Percentiles rank a stretch among this genome's conserved stretches.
phyloP scores from a whole-genome alignment of 2,329 filamentous ascomycete genomes.

The Fusarium solani-melongenae region DNA sequence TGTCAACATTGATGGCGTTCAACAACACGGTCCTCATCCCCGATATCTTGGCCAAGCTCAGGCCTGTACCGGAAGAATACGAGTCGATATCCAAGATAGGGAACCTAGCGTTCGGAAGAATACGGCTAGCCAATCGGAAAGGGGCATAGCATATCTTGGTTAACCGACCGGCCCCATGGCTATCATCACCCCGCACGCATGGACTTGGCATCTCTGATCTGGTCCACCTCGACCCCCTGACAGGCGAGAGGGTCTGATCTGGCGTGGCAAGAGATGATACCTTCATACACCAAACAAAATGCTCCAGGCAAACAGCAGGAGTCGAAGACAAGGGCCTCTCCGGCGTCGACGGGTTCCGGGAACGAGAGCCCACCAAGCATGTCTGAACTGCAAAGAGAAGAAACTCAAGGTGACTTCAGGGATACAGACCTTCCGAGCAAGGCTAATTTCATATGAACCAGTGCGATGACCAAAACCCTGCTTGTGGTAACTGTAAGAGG shows the following conservation, averaged over 20 bases:
- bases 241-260: too few species aligned
- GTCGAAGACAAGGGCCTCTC: background rate
- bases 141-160: background rate
- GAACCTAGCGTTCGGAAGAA: background rate
- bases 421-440: too few species aligned
- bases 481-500: background rate
- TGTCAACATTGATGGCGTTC: too few species aligned
- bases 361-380: background rate
- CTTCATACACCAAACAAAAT: background rate
- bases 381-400: conserved; percentile 8
- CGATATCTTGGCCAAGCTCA: too few species aligned
- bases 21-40: too few species aligned
- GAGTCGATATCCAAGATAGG: background rate
- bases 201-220: too few species aligned
- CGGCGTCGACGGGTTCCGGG: background rate
- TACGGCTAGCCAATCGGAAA: background rate
- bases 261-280: too few species aligned
- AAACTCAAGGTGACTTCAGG: background rate
- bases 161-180: too few species aligned
- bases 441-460: too few species aligned
- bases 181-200: too few species aligned
- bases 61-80: background rate
- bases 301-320: background rate
- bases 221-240: too few species aligned
- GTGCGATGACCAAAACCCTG: background rate